Conservation (phyloP, 441 rosid species). For the Pelargonium australe region DNA sequence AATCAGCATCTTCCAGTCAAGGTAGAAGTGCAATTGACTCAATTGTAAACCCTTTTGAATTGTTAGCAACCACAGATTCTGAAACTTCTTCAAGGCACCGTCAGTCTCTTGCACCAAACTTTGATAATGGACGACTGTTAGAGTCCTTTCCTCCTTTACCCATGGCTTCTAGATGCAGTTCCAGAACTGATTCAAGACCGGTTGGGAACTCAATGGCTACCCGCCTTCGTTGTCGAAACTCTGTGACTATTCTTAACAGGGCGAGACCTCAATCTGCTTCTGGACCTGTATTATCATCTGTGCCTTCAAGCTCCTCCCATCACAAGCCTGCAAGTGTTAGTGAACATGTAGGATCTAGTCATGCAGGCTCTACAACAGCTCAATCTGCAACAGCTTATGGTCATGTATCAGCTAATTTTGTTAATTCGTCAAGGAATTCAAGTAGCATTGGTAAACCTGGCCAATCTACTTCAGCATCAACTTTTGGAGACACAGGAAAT, state of each 20-base stretch:
- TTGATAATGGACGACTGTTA: slow-evolving; percentile 19
- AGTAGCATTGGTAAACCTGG: slow-evolving; percentile 20
- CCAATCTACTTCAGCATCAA: slow-evolving; percentile 25
- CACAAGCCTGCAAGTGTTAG: slow-evolving; percentile 14
- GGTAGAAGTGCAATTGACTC: slow-evolving; percentile 16
- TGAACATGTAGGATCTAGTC: slow-evolving; percentile 21
- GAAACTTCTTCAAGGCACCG: slow-evolving; percentile 25
- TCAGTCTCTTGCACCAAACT: slow-evolving; percentile 19
- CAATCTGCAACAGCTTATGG: slow-evolving; percentile 14
- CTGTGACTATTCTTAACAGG: slow-evolving; percentile 20
- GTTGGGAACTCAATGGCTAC: slow-evolving; percentile 32
- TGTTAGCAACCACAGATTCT: slow-evolving; percentile 21
- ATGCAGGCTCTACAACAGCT: slow-evolving; percentile 20
- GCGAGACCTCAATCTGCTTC: slow-evolving; percentile 5
- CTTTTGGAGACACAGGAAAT: slow-evolving; percentile 20
- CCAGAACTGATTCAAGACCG: slow-evolving; percentile 18
- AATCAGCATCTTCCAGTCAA: slow-evolving; percentile 7
- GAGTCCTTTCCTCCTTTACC: slow-evolving; percentile 35
- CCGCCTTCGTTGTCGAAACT: slow-evolving; percentile 21
- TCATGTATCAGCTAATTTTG: slow-evolving; percentile 16
- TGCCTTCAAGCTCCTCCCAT: slow-evolving; percentile 14
- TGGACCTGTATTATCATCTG: slow-evolving; percentile 9
- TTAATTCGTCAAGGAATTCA: slow-evolving; percentile 27
- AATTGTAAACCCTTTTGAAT: slow-evolving; percentile 23
- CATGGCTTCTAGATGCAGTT: slow-evolving; percentile 17